These are phyloP conservation scores for Backusella tuberculispora DNA, from an alignment of 192 early-diverging fungal genomes.

Conservation along the genomic window DNA sequence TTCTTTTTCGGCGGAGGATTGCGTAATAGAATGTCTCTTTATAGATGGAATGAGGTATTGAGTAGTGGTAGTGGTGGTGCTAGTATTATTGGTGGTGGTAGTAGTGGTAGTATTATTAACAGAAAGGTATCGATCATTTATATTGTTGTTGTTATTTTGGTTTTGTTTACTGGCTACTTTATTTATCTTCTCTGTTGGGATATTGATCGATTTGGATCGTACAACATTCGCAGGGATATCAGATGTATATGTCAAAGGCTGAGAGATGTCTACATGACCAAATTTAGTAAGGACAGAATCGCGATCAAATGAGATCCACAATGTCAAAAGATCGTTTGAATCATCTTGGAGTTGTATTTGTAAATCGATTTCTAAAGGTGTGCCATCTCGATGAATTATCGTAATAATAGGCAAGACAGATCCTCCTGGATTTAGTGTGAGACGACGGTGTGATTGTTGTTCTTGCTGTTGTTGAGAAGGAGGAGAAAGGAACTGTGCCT, in stretches of 20 bases:
- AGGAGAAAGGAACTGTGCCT: background rate
- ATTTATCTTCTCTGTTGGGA: background rate
- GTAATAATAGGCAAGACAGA: slow-evolving; percentile 46
- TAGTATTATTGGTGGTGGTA: no score
- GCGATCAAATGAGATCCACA: slow-evolving; percentile 67
- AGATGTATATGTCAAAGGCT: background rate
- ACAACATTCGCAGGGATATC: background rate
- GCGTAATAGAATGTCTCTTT: background rate
- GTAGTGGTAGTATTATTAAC: no score
- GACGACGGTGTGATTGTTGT: background rate
- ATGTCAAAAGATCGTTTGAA: slow-evolving; percentile 49
- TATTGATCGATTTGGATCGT: slow-evolving; percentile 22
- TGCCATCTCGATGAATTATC: slow-evolving; percentile 63
- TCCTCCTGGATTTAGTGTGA: background rate
- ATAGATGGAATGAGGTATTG: background rate
- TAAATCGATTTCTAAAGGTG: slow-evolving; percentile 58
- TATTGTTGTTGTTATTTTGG: background rate
- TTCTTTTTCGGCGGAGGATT: slow-evolving; percentile 3
- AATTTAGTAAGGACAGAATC: slow-evolving; percentile 31
- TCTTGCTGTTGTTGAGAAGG: background rate
- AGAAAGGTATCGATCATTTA: background rate
- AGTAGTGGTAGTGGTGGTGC: background rate
- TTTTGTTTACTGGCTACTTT: background rate
- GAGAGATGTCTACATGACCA: slow-evolving; percentile 13
- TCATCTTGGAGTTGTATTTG: slow-evolving; percentile 60